phyloP scores from a whole-genome alignment of 139 green algal species.

The Volvox reticuliferus region DNA sequence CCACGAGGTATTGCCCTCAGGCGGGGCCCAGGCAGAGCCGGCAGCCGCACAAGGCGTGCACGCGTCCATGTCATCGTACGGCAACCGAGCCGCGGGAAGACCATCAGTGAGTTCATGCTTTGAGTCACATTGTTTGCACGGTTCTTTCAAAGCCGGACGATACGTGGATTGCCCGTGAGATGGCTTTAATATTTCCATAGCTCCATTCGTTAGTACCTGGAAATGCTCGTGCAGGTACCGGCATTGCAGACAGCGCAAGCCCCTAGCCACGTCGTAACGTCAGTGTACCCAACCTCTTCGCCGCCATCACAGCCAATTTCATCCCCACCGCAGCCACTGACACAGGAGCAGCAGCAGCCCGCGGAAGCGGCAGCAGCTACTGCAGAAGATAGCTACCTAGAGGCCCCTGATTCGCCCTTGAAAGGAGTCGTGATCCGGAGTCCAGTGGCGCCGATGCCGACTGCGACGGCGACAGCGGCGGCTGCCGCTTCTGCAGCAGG shows the following conservation, averaged over 20 bases:
- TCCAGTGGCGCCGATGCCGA: background rate
- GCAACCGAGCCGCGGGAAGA: background rate
- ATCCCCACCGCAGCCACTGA: background rate
- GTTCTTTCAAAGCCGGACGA: too few relatives aligned
- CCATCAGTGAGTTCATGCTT: too few relatives aligned
- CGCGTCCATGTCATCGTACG: background rate
- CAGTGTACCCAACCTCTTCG: constrained; percentile 9
- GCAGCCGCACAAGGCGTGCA: background rate
- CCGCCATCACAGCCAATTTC: too few relatives aligned
- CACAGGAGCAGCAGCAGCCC: background rate
- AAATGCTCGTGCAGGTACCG: too few relatives aligned
- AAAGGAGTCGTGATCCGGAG: background rate
- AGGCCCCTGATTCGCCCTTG: constrained; percentile 24
- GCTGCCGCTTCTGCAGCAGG: background rate
- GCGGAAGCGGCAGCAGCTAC: background rate
- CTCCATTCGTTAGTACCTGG: too few relatives aligned
- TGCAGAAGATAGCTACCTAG: background rate
- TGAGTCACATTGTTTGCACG: too few relatives aligned
- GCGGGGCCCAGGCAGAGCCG: background rate
- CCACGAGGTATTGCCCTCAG: constrained; percentile 10
- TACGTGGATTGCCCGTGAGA: too few relatives aligned
- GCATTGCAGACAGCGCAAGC: too few relatives aligned
- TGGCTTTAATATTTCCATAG: too few relatives aligned
- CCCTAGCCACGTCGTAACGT: background rate
- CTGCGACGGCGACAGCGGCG: background rate